A percentile compares a stretch with the other conserved stretches of the same genome.
phyloP scores from a whole-genome alignment of 805 yeast species.

The Pichia ethanolica region DNA sequence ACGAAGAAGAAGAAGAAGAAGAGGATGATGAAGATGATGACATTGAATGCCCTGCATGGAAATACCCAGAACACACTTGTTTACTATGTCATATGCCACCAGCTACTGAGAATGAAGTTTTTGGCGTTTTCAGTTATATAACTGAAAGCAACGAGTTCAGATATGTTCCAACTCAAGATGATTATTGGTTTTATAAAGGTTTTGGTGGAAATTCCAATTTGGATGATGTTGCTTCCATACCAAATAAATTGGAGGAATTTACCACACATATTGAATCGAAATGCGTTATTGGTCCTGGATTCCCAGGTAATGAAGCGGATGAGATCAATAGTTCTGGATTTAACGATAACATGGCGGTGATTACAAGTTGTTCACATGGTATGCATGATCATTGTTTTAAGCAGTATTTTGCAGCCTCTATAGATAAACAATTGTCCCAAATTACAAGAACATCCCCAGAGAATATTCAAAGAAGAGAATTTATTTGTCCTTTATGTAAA shows the following conservation, averaged over 20 bases:
- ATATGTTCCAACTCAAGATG: constrained; percentile 47
- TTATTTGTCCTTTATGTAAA: constrained; percentile 86
- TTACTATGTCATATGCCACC: constrained; percentile 76
- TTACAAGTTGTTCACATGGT: constrained; percentile 88
- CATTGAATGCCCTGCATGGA: constrained; percentile 42
- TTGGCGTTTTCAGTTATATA: constrained; percentile 66
- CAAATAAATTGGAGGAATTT: constrained; percentile 16
- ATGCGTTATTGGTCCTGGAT: constrained; percentile 65
- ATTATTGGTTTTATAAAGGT: constrained; percentile 59
- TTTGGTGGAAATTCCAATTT: constrained; percentile 45
- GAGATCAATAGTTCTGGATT: constrained; percentile 16
- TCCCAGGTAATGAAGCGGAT: constrained; percentile 31
- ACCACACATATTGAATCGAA: constrained; percentile 31
- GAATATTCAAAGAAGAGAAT: constrained; percentile 60
- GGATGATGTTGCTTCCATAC: constrained; percentile 18
- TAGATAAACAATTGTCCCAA: constrained; percentile 51
- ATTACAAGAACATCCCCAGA: constrained; percentile 80
- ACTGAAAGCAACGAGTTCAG: constrained; percentile 54
- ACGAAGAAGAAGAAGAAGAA: constrained; percentile 24
- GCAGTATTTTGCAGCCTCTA: constrained; percentile 51
- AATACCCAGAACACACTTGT: constrained; percentile 68
- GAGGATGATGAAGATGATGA: constrained; percentile 8
- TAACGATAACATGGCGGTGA: constrained; percentile 39
- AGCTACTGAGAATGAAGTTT: constrained; percentile 48
- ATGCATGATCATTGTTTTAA: constrained; percentile 78